These are phyloP conservation scores for Esteya vermicola DNA, from an alignment of 2,329 filamentous ascomycete genomes.

Conservation along the genomic window DNA sequence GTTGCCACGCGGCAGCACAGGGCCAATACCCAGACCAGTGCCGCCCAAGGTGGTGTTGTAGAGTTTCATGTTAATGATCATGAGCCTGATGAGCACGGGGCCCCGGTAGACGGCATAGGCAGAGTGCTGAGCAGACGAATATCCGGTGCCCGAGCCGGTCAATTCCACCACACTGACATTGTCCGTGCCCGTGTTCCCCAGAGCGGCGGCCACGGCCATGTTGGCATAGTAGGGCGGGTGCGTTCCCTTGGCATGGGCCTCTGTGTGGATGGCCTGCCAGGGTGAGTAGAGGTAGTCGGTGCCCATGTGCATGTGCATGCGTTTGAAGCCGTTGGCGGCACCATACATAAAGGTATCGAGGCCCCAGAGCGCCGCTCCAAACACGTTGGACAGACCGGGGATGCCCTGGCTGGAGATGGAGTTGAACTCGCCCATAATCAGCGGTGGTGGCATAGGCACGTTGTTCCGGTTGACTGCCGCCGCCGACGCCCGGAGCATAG, in stretches of 20 bases:
- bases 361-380: constrained; percentile 51
- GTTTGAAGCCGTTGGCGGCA: constrained; percentile 38
- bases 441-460: constrained; percentile 23
- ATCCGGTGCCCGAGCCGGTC: background rate
- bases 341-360: constrained; percentile 47
- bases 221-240: constrained; percentile 52
- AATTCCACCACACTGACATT: constrained; percentile 25
- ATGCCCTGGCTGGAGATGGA: constrained; percentile 47
- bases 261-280: constrained; percentile 27
- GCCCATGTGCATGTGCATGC: constrained; percentile 51
- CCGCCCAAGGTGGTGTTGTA: constrained; percentile 44
- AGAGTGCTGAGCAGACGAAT: too few relatives aligned
- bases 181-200: constrained; percentile 25
- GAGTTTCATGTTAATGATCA: constrained; percentile 41
- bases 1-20: constrained; percentile 15
- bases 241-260: constrained; percentile 35
- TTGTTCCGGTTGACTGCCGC: too few relatives aligned
- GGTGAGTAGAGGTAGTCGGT: constrained; percentile 36
- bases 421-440: constrained; percentile 48
- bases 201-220: constrained; percentile 40
- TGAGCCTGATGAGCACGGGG: constrained; percentile 27
- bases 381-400: constrained; percentile 47
- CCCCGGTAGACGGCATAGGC: constrained; percentile 42
- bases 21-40: constrained; percentile 14
- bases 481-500: constrained; percentile 16